Conservation (phyloP, 345 rosid species). For the Camelina sativa region DNA sequence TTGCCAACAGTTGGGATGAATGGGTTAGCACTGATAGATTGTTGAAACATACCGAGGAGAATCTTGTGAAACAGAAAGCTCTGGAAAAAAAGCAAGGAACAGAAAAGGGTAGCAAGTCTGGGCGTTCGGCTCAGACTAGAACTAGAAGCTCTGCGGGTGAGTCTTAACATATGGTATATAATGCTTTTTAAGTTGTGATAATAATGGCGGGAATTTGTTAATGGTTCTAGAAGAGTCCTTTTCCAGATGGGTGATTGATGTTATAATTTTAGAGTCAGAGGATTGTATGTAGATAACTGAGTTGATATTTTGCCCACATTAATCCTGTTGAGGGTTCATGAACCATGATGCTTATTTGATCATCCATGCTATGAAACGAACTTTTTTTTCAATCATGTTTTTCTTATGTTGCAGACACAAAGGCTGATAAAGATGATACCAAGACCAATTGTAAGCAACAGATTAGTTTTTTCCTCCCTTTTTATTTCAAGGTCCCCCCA, state of each 20-base stretch:
- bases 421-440: conserved; percentile 81
- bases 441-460: conserved; percentile 64
- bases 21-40: conserved; percentile 84
- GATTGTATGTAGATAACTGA: conserved; percentile 4
- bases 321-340: conserved; percentile 4
- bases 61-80: conserved; percentile 67
- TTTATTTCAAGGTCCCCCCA: conserved; percentile 9
- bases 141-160: conserved; percentile 66
- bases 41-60: conserved; percentile 69
- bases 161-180: conserved; percentile 12
- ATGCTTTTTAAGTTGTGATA: not conserved
- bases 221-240: not conserved
- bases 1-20: conserved; percentile 91
- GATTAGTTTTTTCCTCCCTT: not conserved
- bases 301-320: not conserved
- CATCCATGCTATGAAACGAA: not conserved
- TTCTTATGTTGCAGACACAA: conserved; percentile 62
- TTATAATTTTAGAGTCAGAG: not conserved
- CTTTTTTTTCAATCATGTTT: conserved; percentile 22
- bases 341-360: not conserved
- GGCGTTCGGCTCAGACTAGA: conserved; percentile 63
- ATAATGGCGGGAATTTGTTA: conserved; percentile 1
- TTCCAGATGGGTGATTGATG: not conserved
- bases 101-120: conserved; percentile 68
- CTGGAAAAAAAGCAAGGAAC: conserved; percentile 63